These are phyloP conservation scores for Pelagophyceae sp. DNA, from an alignment of 352 stramenopile genomes.

Conservation along the genomic window DNA sequence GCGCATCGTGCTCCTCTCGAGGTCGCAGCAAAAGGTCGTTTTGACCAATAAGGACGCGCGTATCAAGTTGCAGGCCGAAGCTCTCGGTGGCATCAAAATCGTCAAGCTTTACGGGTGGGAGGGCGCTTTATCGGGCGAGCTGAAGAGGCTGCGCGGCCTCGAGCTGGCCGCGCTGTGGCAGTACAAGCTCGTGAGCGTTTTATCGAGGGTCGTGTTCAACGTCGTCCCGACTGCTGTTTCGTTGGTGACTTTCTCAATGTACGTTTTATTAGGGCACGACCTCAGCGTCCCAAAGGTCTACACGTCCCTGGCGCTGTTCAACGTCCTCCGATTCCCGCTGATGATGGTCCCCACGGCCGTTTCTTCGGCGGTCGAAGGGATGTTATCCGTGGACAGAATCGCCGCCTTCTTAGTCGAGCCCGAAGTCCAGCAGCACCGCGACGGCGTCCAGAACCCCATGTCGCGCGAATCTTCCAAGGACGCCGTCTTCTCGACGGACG, in stretches of 20 bases:
- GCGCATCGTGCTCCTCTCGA: slow-evolving; percentile 70
- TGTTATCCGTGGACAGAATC: slow-evolving; percentile 28
- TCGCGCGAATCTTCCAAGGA: no score
- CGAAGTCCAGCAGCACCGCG: background rate
- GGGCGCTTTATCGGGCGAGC: slow-evolving; percentile 59
- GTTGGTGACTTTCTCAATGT: slow-evolving; percentile 69
- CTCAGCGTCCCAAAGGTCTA: slow-evolving; percentile 81
- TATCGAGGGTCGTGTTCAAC: slow-evolving; percentile 4
- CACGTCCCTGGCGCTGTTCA: slow-evolving; percentile 86
- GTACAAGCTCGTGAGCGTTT: slow-evolving; percentile 39
- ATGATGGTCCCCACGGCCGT: slow-evolving; percentile 90
- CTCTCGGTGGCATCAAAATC: slow-evolving; percentile 82
- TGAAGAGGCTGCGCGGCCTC: slow-evolving; percentile 54
- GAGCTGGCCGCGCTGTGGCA: slow-evolving; percentile 39
- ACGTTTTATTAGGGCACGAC: slow-evolving; percentile 61
- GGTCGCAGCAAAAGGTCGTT: slow-evolving; percentile 64
- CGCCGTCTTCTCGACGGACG: background rate
- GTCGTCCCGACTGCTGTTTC: slow-evolving; percentile 82
- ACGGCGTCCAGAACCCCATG: background rate
- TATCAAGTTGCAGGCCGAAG: slow-evolving; percentile 83
- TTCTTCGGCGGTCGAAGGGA: slow-evolving; percentile 80
- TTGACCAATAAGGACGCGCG: slow-evolving; percentile 80
- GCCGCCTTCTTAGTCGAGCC: slow-evolving; percentile 21
- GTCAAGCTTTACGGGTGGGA: slow-evolving; percentile 96
- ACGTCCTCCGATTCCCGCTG: slow-evolving; percentile 92